Evolutionary conservation across 2,329 filamentous ascomycete species (phyloP).

Genomic region (Zasmidium cellare): DNA sequence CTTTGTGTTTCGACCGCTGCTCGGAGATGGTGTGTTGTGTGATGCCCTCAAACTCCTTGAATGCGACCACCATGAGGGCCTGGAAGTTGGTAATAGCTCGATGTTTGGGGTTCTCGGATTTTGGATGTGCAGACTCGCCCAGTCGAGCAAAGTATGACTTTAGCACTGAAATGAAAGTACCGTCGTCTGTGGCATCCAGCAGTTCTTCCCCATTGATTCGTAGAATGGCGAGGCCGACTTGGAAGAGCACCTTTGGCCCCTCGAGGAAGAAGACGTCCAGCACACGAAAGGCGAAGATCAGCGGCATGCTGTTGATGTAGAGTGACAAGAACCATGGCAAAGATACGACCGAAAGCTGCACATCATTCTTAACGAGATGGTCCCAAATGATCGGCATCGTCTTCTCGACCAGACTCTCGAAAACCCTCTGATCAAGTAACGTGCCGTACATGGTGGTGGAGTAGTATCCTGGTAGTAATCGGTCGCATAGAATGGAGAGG

Average conservation of each 20-base stretch:
- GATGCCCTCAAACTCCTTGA: slow-evolving; percentile 95
- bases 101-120: slow-evolving; percentile 91
- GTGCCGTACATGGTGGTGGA: slow-evolving; percentile 99
- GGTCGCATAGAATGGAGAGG: slow-evolving; percentile 86
- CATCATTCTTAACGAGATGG: slow-evolving; percentile 93
- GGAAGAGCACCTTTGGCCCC: slow-evolving; percentile 94
- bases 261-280: slow-evolving; percentile 98
- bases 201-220: slow-evolving; percentile 96
- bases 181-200: slow-evolving; percentile 88
- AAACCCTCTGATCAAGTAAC: slow-evolving; percentile 92
- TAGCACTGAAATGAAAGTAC: slow-evolving; percentile 92
- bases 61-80: slow-evolving; percentile 97
- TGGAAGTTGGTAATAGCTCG: slow-evolving; percentile 94
- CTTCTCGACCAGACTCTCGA: slow-evolving; percentile 96
- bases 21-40: slow-evolving; percentile 92
- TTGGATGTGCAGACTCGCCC: slow-evolving; percentile 93
- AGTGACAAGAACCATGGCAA: slow-evolving; percentile 97
- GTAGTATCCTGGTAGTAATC: slow-evolving; percentile 93
- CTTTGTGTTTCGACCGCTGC: slow-evolving; percentile 87
- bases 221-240: slow-evolving; percentile 93
- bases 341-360: slow-evolving; percentile 95
- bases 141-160: slow-evolving; percentile 92
- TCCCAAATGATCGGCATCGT: slow-evolving; percentile 99
- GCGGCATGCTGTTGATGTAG: slow-evolving; percentile 99
- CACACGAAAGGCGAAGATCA: slow-evolving; percentile 95